Base-by-base conservation (phyloP, 2,329 filamentous ascomycete species). In the Fusarium redolens region DNA sequence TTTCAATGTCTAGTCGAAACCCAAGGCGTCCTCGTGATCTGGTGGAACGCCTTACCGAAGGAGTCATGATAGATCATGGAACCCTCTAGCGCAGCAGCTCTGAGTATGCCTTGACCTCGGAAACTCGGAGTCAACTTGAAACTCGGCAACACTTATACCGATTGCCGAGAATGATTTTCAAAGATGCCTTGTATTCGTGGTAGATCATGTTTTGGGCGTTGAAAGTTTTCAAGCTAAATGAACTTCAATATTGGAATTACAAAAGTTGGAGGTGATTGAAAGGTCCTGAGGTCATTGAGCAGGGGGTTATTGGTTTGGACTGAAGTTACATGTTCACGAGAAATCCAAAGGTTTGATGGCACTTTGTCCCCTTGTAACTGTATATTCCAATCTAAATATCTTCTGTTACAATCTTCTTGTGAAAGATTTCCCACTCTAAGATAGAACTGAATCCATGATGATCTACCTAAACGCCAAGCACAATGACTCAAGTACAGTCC, bases 51-150 rank as follows among this genome's bases (percentile, higher is more conserved):
- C 65, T 55, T 44, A 43, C 51, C 38, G 13, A 31, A 47, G 54
- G 51, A 69, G 60, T 65, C 67, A 69, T 70, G 38, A 69, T 56
- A 51, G 67, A 47, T 65, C 41, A 65, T 70, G 54, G 30, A 54
- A 28, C 51, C 18, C 20, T 28, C 25, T 31, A 28, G 22, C 33
- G 31, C n/a, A 44, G 38, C 14, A 35, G 13, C 28, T 15, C 38
- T n/a, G 28, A 33, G 37, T 60, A 43, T 61, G 61, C 61, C 61
- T 61, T 28, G 52, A 30, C 54, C 41, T 20, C 51, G 45, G 22
- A 31, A 18, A 51, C 30, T 43, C 38, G 45, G 18, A 61, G 30
- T 51, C 40, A 31, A 28, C 41, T 56, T 40, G 41, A 25, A 37
- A 55, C n/a, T 38, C 35, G n/a, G 41, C 13, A 50, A 14, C 20